Base-by-base conservation (phyloP, 306 rosid genomes). In the Prunus davidiana region DNA sequence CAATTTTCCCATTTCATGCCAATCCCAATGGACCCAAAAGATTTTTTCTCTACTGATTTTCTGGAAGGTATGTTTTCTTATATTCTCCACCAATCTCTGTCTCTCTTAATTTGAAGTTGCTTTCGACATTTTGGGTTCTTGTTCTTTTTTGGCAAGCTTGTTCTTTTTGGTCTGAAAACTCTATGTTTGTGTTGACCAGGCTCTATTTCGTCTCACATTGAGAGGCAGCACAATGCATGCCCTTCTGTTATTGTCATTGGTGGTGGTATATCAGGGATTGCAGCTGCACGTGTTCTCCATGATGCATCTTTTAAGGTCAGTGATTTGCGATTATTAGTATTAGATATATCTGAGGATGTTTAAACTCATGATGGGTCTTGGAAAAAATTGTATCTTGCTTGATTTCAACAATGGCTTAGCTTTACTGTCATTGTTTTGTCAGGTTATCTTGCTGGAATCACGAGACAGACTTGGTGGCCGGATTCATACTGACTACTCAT, bases 401-500 rank as follows among this genome's bases (percentile, higher is more conserved):
- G 67, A 63, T 63, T 77, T 77, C 30, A 32, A 34, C 18, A 30
- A 28, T 19, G 65, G 47, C 68, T 72, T 38, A 43, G 41, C 38
- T 72, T 81, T 81, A 57, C 77, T 71, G 8, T 84, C 72, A 38
- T 81, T 32, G 27, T 73, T 45, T 68, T 73, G 22, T 71, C 80
- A 90, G 96, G 96, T 93, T 77, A 71, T 84, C 56, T 77, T 93
- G 69, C 79, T 93, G 70, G 98, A 93, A 78, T 93, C 98, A 71
- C 89, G 93, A 19, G 90, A 86, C 71, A 82, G 96, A 71, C 85
- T 93, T 64, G 96, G 98, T 71, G 98, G 98, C 65, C 95, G 98
- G 43, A 84, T 93, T 83, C 95, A 88, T 75, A 93, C 95, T 2
- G 93, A 93, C 79, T 69, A 85, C 78, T 89, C 98, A 64, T 89